Percentiles rank a stretch among this genome's conserved stretches.
Evolutionary conservation across 192 early-diverging fungal genomes (phyloP).

Genomic region (Allomyces macrogynus): DNA sequence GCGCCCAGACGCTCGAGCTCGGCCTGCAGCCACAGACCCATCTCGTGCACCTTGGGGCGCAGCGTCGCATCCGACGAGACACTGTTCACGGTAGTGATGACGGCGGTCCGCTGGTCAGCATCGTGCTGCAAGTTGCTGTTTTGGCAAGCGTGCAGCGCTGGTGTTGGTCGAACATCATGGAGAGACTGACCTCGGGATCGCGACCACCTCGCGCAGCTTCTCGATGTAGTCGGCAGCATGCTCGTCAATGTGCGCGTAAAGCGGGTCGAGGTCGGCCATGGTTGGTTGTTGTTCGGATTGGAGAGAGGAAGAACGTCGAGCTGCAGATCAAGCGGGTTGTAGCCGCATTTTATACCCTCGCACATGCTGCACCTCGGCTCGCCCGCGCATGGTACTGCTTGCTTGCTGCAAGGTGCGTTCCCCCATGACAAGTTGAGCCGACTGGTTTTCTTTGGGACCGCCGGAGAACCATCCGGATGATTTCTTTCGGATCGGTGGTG

Average conservation of each 20-base stretch:
- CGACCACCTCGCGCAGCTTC: conserved; percentile 67
- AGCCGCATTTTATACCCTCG: too few species aligned
- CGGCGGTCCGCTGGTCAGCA: background rate
- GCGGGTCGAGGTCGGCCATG: conserved; percentile 21
- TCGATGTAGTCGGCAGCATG: conserved; percentile 65
- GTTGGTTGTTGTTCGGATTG: background rate
- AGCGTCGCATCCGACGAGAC: conserved; percentile 47
- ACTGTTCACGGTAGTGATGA: conserved; percentile 14
- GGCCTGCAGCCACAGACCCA: conserved; percentile 68
- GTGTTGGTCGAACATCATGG: background rate
- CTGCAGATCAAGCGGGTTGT: too few species aligned
- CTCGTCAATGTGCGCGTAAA: conserved; percentile 54
- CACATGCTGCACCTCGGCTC: too few species aligned
- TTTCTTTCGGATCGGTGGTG: too few species aligned
- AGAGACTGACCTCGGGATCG: conserved; percentile 48
- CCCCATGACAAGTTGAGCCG: too few species aligned
- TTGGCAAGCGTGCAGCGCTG: background rate
- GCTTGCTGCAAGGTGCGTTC: too few species aligned
- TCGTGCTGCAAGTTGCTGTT: background rate
- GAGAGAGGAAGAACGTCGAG: background rate
- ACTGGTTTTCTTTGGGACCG: too few species aligned
- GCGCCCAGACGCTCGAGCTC: conserved; percentile 56
- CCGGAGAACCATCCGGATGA: too few species aligned
- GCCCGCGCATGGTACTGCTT: too few species aligned
- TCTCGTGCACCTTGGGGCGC: conserved; percentile 64